Evolutionary conservation across 768 basidiomycete genomes (phyloP), one percentile per base, ranked within the genome.

Genomic region (Cyclocybe aegerita): DNA sequence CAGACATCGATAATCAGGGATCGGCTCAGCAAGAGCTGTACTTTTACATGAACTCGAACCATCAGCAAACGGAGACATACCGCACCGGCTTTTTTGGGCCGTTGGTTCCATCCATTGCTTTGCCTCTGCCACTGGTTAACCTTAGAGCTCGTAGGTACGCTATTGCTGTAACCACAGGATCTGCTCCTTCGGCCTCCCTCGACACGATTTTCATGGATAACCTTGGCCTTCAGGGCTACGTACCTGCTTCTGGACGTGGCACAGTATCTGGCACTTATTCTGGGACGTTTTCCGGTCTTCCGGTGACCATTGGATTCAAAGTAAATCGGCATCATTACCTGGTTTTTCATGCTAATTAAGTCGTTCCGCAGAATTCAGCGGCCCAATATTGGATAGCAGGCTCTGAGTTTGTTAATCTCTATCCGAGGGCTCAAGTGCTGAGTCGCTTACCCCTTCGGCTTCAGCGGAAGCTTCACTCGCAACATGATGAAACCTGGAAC

Each of bases 1-100:
- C 50, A 75, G 76, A 78, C 45, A 78, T 79, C 52, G 63, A 78
- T 53, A 76, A 77, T 52, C 76, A 78, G 56, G 74, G 75, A 34
- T 60, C 64, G 34, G 70, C 66, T 8, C 75, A 77, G 47, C 76
- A 78, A 54, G 77, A 78, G 48, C 58, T 79, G 1, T 78, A 78
- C 58, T 78, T 64, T 56, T 77, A 75, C 53, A 75, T 76, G 77
- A 78, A 79, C 54, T 75, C 72, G 3, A 61, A 60, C 29, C 77
- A 78, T 43, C 72, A 73, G 48, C 75, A 77, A 55, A 74, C 75
- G 0, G 76, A 77, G 49, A 41, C 68, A 4, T 75, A 69, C 53
- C 69, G 73, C 23, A 74, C 71, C 31, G 76, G 75, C 15, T 75
- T 79, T 61, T 74, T 74, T 62, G 77, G 76, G 39, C 78, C 76